These are phyloP conservation scores for Zychaea mexicana DNA, from an alignment of 371 early-diverging fungal genomes.

Conservation along the genomic window DNA sequence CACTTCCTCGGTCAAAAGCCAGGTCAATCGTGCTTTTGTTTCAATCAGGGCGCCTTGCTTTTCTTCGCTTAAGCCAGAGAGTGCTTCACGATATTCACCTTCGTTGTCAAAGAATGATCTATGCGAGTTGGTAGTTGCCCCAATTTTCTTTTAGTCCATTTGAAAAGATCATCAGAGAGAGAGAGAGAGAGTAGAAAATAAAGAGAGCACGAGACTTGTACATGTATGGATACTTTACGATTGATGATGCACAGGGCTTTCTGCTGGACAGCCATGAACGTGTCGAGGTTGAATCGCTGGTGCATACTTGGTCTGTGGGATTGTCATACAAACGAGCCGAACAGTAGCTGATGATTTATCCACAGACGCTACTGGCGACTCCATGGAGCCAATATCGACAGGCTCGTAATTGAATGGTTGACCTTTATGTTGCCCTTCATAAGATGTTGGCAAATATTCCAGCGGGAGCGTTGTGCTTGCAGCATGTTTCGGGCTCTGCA, in stretches of 20 bases:
- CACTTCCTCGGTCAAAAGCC: slow-evolving; percentile 76
- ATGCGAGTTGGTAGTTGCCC: too few relatives aligned
- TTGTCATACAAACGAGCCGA: slow-evolving; percentile 66
- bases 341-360: slow-evolving; percentile 74
- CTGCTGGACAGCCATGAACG: slow-evolving; percentile 31
- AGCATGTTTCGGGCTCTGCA: slow-evolving; percentile 42
- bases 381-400: slow-evolving; percentile 59
- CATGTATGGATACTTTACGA: slow-evolving; percentile 21
- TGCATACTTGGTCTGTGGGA: slow-evolving; percentile 55
- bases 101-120: slow-evolving; percentile 37
- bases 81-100: slow-evolving; percentile 32
- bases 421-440: slow-evolving; percentile 42
- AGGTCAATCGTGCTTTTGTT: slow-evolving; percentile 60
- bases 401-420: slow-evolving; percentile 60
- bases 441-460: slow-evolving; percentile 57
- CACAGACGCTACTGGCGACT: slow-evolving; percentile 68
- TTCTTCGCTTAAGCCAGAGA: slow-evolving; percentile 47
- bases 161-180: background rate
- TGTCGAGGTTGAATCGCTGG: slow-evolving; percentile 25
- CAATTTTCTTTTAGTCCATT: too few relatives aligned
- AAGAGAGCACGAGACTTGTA: background rate
- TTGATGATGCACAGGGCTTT: slow-evolving; percentile 27
- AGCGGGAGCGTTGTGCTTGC: slow-evolving; percentile 56
- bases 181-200: background rate
- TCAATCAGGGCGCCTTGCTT: slow-evolving; percentile 66